Evolutionary conservation across 805 yeast species (phyloP).

Genomic region (Blastobotrys chiropterorum): DNA sequence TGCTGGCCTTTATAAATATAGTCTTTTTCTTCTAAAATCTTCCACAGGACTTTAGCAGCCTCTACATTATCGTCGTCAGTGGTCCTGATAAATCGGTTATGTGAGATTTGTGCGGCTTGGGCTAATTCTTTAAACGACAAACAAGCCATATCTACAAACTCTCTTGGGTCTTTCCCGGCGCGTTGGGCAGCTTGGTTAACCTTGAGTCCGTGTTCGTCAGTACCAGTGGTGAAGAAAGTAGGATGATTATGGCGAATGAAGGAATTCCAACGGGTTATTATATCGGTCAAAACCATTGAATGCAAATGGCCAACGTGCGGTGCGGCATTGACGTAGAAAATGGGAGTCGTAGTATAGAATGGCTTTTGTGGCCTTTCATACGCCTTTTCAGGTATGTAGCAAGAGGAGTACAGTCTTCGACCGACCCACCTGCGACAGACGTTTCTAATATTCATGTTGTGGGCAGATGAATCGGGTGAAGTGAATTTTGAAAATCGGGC

Average conservation of each 20-base stretch:
- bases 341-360: constrained; percentile 76
- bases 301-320: constrained; percentile 95
- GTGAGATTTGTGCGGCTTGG: constrained; percentile 45
- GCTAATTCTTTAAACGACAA: constrained; percentile 62
- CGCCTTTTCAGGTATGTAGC: not conserved
- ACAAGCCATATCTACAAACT: constrained; percentile 67
- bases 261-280: constrained; percentile 63
- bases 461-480: too few species aligned
- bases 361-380: constrained; percentile 19
- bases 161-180: constrained; percentile 48
- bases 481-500: not conserved
- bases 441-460: not conserved
- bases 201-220: constrained; percentile 95
- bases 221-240: constrained; percentile 67
- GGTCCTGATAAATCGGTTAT: constrained; percentile 81
- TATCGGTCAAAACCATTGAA: constrained; percentile 80
- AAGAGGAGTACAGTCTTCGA: not conserved
- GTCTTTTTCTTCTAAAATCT: constrained; percentile 48
- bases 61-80: constrained; percentile 73
- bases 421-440: not conserved
- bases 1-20: constrained; percentile 78
- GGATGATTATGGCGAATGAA: constrained; percentile 23
- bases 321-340: constrained; percentile 90
- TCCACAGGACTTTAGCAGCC: constrained; percentile 70
- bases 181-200: constrained; percentile 78